Evolutionary conservation across 2,329 filamentous ascomycete genomes (phyloP).

Genomic region (Colletotrichum sp.): DNA sequence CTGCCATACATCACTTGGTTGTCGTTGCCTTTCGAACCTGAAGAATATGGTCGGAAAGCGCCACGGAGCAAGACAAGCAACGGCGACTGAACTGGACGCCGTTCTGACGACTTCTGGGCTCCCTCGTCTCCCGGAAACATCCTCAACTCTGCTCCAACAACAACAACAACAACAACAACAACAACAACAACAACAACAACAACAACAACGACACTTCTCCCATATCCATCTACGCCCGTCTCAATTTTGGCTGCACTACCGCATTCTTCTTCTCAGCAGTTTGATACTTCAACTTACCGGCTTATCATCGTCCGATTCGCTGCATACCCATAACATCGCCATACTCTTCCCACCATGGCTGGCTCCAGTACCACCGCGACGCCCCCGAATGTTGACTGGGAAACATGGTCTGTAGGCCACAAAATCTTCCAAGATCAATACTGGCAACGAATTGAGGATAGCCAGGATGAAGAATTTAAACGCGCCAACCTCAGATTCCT

Average conservation of each 20-base stretch:
- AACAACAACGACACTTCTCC: background rate
- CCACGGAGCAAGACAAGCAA: background rate
- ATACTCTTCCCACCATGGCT: background rate
- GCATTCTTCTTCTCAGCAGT: background rate
- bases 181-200: background rate
- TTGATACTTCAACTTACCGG: background rate
- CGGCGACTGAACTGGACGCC: background rate
- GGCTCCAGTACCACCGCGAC: background rate
- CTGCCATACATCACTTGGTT: background rate
- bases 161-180: background rate
- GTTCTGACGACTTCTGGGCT: background rate
- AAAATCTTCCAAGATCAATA: background rate
- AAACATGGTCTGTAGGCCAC: background rate
- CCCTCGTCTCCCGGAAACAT: background rate
- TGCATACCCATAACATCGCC: background rate
- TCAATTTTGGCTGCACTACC: background rate
- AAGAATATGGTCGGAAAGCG: background rate
- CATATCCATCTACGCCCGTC: background rate
- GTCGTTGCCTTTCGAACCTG: background rate
- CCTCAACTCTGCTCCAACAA: background rate
- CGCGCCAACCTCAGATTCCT: background rate
- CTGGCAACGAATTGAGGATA: background rate
- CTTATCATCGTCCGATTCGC: background rate
- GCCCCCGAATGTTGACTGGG: background rate
- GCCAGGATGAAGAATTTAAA: background rate